Evolutionary conservation across 2,329 filamentous ascomycete species (phyloP), one percentile per base, ranked within the genome.

Genomic region (Colletotrichum sp.): DNA sequence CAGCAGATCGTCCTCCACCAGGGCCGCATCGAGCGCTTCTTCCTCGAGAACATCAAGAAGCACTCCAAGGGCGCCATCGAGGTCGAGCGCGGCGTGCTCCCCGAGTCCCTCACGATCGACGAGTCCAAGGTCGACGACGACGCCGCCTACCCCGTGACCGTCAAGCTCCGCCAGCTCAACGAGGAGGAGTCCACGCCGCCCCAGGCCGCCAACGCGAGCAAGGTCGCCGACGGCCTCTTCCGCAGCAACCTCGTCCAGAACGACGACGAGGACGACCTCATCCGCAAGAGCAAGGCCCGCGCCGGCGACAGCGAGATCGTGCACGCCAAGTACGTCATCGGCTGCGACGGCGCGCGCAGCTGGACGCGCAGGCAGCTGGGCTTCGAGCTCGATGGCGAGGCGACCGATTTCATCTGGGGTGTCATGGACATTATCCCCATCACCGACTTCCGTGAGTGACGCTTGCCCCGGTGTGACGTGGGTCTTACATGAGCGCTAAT

Each of bases 1-100:
- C 90, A 91, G 71, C 90, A 95, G 80, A 89, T 92, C 5, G 91
- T 94, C 6, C 82, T 96, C 52, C 93, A 95, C 79, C 94, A 95
- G 83, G 94, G 93, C 5, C 90, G 93, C 2, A 91, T 95, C 76
- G 93, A 95, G 80, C 86, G 89, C 2, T 93, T 93, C 81, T 92
- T 94, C 79, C 85, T 93, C 0, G 92, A 94, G 77, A 88, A 89
- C 62, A 90, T 94, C 68, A 87, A 88, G 77, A 84, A 90, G 69
- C 83, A 90, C 79, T 89, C 88, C 4, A 88, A 89, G 36, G 81
- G 81, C 57, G 76, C 78, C 18, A 88, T 92, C 63, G 80, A 82
- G 7, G 87, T 95, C 15, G 92, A 94, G 79, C 87, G 92, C 6
- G 90, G 89, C 0, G 88, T 93, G 3, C 82, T 94, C 10, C 92